Evolutionary conservation across 2,329 filamentous ascomycete genomes (phyloP).

Genomic region (Talaromyces sp.): DNA sequence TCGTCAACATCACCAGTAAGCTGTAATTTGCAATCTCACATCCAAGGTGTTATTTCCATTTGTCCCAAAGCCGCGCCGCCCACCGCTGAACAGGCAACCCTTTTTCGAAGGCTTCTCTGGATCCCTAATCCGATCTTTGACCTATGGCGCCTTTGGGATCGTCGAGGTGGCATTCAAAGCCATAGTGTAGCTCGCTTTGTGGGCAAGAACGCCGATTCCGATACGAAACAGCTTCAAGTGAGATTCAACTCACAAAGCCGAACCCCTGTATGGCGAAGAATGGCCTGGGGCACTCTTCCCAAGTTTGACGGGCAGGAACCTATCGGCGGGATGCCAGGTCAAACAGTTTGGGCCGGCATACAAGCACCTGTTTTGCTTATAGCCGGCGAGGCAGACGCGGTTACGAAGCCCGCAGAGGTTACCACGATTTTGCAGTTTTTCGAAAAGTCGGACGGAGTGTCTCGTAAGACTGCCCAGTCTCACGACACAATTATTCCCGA

Average conservation of each 20-base stretch:
- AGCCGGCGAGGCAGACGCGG: constrained; percentile 67
- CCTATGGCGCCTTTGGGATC: constrained; percentile 71
- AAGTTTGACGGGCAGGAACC: constrained; percentile 49
- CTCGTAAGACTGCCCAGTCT: constrained; percentile 18
- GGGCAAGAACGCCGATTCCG: constrained; percentile 33
- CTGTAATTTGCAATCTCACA: constrained; percentile 53
- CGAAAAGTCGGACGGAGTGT: constrained; percentile 22
- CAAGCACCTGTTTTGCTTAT: constrained; percentile 71
- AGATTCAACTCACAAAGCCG: constrained; percentile 70
- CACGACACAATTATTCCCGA: constrained; percentile 24
- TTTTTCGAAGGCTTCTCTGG: constrained; percentile 55
- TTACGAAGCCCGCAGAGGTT: constrained; percentile 69
- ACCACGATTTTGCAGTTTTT: constrained; percentile 56
- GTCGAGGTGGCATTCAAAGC: constrained; percentile 71
- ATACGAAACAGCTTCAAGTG: constrained; percentile 39
- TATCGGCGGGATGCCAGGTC: constrained; percentile 62
- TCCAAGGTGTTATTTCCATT: constrained; percentile 73
- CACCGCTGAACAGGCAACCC: constrained; percentile 46
- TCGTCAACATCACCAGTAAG: constrained; percentile 51
- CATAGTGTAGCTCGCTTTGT: constrained; percentile 72
- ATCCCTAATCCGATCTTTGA: constrained; percentile 67
- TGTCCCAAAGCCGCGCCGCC: constrained; percentile 69
- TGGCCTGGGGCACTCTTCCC: constrained; percentile 68
- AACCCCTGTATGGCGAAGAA: constrained; percentile 75
- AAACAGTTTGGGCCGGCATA: constrained; percentile 66